phyloP scores from a whole-genome alignment of 257 asterid species.

The Nicotiana noctiflora region DNA sequence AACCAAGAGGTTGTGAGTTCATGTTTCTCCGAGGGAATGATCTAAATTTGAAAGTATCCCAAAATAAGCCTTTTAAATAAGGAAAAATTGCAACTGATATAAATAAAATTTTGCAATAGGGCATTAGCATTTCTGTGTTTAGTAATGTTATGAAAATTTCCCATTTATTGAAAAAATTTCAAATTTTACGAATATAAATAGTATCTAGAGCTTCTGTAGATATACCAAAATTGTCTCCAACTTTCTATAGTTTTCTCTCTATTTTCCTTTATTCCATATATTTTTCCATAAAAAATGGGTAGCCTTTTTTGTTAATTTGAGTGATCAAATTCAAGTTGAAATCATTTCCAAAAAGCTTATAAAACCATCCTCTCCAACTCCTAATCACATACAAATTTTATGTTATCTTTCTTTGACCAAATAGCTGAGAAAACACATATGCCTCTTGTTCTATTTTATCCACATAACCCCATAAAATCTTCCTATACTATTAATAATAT shows the following conservation, averaged over 20 bases:
- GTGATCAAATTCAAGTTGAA: background rate
- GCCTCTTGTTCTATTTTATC: constrained; percentile 28
- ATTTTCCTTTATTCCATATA: background rate
- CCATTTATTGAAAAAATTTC: no score
- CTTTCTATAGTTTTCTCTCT: background rate
- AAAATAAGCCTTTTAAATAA: no score
- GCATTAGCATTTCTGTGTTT: no score
- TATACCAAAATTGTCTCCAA: background rate
- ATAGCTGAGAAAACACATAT: constrained; percentile 7
- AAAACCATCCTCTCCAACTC: constrained; percentile 14
- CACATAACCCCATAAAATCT: background rate
- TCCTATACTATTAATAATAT: background rate
- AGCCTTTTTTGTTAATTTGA: background rate
- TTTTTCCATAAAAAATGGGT: background rate
- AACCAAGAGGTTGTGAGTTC: no score
- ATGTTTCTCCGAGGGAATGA: no score
- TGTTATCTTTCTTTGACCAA: constrained; percentile 35
- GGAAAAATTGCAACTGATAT: no score
- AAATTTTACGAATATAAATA: no score
- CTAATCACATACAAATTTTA: constrained; percentile 17
- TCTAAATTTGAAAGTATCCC: no score
- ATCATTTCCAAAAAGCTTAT: constrained; percentile 10
- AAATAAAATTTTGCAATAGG: no score
- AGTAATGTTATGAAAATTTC: no score
- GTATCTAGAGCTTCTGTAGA: background rate